Base-by-base conservation (phyloP, 306 rosid species). In the Cicer pinnatifidum region DNA sequence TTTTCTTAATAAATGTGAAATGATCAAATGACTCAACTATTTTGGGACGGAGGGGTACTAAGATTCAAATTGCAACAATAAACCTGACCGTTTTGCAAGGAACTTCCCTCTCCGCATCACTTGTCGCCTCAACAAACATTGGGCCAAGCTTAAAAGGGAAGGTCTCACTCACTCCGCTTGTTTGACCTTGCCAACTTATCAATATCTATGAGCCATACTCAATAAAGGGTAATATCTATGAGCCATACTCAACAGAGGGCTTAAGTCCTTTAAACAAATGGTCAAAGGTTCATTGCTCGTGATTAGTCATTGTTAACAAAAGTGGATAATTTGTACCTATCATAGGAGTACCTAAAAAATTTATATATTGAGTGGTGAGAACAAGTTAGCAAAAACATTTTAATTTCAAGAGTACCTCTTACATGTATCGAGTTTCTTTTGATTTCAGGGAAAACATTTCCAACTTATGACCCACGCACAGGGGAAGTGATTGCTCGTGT, bases 401-500 rank as follows among this genome's bases (percentile, higher is more conserved):
- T 28, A 5, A 28, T 28, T 28, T 28, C 35, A 28, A 5, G 35
- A 28, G 35, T 28, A 28, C 9, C 9, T 59, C 65, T 59, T 59
- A 9, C 16, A 41, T 19, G 11, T 10, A 19, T 3, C 17, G 37
- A 44, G 61, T 38, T 41, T 57, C 11, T 54, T 47, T 69, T 79
- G 76, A 39, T 53, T 37, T 33, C 83, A 93, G 97, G 98, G 78
- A 93, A 88, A 86, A 88, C 89, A n/a, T 93, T 93, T 77, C 96
- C 96, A 35, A 76, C 98, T 3, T 87, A 74, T 51, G 98, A 93
- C 46, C 98, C 98, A 3, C 92, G 98, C 17, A 84, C 94, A 1
- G 97, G 86, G 47, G 97, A 93, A 59, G 94, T 88, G 79, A 85
- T 93, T 79, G 96, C 98, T 72, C 84, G 81, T 70, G 94, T 93